Percentiles rank a stretch among this genome's conserved stretches.
Evolutionary conservation across 139 green algal species (phyloP).

Genomic region (Micractinium sp.): DNA sequence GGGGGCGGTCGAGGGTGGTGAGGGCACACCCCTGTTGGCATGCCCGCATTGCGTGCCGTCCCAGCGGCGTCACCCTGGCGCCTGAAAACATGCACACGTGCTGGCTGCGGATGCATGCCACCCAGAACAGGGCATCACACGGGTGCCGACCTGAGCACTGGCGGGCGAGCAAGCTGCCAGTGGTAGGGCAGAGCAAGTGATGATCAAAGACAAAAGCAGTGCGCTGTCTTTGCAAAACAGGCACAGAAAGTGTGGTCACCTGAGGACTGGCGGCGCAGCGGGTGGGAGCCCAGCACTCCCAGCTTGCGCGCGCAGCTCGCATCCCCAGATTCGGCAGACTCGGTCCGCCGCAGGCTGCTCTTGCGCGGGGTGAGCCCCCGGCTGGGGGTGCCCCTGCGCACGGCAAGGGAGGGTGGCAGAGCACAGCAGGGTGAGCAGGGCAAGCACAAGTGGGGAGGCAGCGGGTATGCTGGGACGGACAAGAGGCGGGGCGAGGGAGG

Average conservation of each 20-base stretch:
- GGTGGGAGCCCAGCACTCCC: constrained; percentile 22
- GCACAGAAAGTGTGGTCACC: constrained; percentile 1
- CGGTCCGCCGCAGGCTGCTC: constrained; percentile 31
- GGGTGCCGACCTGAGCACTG: no score
- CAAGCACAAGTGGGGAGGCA: no score
- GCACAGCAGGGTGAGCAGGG: no score
- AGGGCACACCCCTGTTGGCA: background rate
- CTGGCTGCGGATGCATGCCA: no score
- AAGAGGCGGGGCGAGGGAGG: background rate
- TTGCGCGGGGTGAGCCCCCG: constrained; percentile 17
- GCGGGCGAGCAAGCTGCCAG: no score
- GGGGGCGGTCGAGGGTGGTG: background rate
- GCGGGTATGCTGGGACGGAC: background rate
- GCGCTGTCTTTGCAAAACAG: no score
- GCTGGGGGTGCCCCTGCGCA: background rate
- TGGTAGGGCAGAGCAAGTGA: no score
- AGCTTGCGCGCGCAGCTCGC: background rate
- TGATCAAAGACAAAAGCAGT: no score
- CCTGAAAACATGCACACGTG: background rate
- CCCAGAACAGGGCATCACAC: no score
- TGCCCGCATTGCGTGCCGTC: no score
- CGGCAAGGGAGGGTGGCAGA: background rate
- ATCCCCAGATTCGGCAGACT: background rate
- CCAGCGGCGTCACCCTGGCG: no score
- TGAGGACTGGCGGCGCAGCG: constrained; percentile 36